Evolutionary conservation across 202 grass and related monocot genomes (phyloP), one percentile per base, ranked within the genome.

Genomic region (Musa balbisiana): DNA sequence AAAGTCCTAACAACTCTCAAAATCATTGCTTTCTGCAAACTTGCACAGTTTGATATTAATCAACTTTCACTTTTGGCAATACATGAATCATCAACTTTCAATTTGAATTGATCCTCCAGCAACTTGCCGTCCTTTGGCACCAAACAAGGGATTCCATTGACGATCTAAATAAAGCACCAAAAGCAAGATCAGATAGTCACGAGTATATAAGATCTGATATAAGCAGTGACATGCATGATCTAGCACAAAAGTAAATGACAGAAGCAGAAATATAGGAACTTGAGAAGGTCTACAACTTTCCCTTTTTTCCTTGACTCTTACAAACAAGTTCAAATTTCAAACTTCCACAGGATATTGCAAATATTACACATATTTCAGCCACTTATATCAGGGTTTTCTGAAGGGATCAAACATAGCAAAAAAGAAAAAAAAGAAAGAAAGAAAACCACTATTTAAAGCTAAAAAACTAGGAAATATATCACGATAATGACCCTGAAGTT

Each of bases 91-190:
- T 85, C 85, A 80, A 58, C 22, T 66, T 76, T 82, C 62, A 72
- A 70, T 82, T 75, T 80, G 21, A 71, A 76, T 85, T 79, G 69
- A 49, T 87, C 69, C 11, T 84, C 69, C 21, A 97, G 68, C 59
- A 92, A 78, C 65, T 89, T 91, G n/a, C 93, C 90, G 73, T 85
- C 88, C 80, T 89, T 92, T 62, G 88, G 93, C 19, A 85, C 73
- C 52, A 97, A 84, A 82, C 16, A 87, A 71, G 88, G 93, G 64
- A 89, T 87, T 22, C 93, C 84, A 89, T 91, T 80, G 6, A 89
- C 51, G 80, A 97, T 83, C 93, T 92, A 52, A 21, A 86, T 51
- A 65, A 49, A 80, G 54, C 55, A 82, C 27, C 49, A 62, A 9
- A 29, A 60, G 17, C 14, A 43, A 59, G 63, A 76, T 76, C 69